Evolutionary conservation across 176 grass and related monocot species (phyloP), one percentile per base, ranked within the genome.

Genomic region (Rhipidocladum racemiflorum): DNA sequence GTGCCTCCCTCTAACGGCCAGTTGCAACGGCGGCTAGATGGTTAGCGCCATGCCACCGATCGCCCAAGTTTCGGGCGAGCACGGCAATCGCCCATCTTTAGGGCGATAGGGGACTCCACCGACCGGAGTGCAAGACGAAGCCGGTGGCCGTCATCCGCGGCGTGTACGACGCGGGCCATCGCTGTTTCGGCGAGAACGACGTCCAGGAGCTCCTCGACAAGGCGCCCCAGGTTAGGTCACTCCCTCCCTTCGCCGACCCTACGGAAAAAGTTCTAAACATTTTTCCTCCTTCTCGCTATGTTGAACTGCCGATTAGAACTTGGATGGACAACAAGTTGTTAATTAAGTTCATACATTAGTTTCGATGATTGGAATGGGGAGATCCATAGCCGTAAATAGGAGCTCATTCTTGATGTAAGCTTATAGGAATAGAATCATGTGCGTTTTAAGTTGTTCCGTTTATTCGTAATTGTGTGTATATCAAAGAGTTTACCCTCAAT

Each of bases 171-270:
- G 85, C 88, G 20, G 92, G 96, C 5, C 89, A 98, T 39, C 92
- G 90, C 61, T 95, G 78, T 75, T 98, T 98, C 55, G 96, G 96
- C 34, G 90, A 98, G 88, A 98, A 95, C 83, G 95, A 98, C 61
- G 90, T 91, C 51, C 95, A 98, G 77, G 96, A 95, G 86, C 84
- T 98, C 63, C 74, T 98, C 65, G 96, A 95, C 36, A 98, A 98
- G 87, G 92, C 87, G 0, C 92, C 92, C 53, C 96, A 95, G 96
- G 96, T 93, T 55, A 38, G 74, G 12, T 27, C 27, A 16, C 4
- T 64, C n/a, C 32, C 55, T 30, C 46, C 3, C 28, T 30, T 28
- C 38, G 18, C 35, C 36, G 5, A 4, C 35, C 39, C 9, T 4
- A 0, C 27, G 2, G 1, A 48, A 1, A 16, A 16, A 1, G 15